Conservation (phyloP, 2,329 filamentous ascomycete species). For the Mycosphaerella sp. region DNA sequence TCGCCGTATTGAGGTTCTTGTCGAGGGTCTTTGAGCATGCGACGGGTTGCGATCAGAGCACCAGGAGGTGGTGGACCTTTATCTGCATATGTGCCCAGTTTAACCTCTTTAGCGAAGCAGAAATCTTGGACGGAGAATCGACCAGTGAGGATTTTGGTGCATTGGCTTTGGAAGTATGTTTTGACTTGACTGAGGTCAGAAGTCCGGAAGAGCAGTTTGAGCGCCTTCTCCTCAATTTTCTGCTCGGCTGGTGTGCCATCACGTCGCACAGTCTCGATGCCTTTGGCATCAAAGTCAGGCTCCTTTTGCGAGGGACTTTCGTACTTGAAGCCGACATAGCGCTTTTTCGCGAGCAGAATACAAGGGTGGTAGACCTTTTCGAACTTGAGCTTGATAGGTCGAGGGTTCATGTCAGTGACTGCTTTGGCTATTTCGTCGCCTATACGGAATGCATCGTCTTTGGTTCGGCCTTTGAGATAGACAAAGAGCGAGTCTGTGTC, state of each 20-base stretch:
- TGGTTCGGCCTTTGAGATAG: constrained; percentile 77
- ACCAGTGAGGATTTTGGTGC: constrained; percentile 84
- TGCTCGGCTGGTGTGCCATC: constrained; percentile 94
- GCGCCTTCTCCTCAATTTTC: constrained; percentile 88
- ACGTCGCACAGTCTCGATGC: constrained; percentile 92
- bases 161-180: constrained; percentile 81
- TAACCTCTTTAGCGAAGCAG: constrained; percentile 89
- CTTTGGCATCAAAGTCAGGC: constrained; percentile 94
- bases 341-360: constrained; percentile 89
- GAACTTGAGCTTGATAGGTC: constrained; percentile 91
- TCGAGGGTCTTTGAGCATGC: constrained; percentile 79
- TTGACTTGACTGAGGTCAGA: constrained; percentile 86
- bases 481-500: constrained; percentile 96
- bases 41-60: constrained; percentile 76
- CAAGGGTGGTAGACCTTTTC: constrained; percentile 98
- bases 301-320: constrained; percentile 67
- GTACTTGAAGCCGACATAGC: constrained; percentile 97
- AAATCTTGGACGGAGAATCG: constrained; percentile 90
- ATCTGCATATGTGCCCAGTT: constrained; percentile 79
- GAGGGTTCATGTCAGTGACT: constrained; percentile 83
- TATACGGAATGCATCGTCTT: constrained; percentile 83
- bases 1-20: constrained; percentile 93
- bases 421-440: constrained; percentile 85
- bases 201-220: constrained; percentile 85
- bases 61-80: constrained; percentile 76